phyloP scores from a whole-genome alignment of 2,329 filamentous ascomycete genomes.

The Orbilia javanica region DNA sequence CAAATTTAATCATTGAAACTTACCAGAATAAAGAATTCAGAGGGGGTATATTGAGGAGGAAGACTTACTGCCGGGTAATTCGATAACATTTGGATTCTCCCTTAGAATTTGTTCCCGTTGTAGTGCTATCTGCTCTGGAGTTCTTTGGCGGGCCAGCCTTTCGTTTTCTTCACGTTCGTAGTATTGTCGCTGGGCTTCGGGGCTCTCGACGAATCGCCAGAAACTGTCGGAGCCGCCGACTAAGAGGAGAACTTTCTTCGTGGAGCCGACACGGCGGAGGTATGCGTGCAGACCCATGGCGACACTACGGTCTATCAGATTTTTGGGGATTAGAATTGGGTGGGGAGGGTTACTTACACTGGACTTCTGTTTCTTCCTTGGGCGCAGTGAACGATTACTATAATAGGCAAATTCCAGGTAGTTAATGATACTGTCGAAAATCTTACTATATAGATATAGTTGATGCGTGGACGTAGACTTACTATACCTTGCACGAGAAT shows the following conservation, averaged over 20 bases:
- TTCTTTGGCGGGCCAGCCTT: background rate
- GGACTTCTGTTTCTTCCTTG: slow-evolving; percentile 37
- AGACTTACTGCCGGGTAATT: background rate
- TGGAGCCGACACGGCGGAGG: background rate
- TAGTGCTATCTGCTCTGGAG: background rate
- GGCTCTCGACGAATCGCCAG: slow-evolving; percentile 1
- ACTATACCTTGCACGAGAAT: slow-evolving; percentile 13
- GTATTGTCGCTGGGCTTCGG: slow-evolving; percentile 3
- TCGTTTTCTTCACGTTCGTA: background rate
- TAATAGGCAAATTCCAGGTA: background rate
- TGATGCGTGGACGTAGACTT: too few species aligned
- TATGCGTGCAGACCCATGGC: slow-evolving; percentile 18
- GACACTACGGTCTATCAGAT: background rate
- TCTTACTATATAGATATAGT: background rate
- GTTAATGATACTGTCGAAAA: background rate
- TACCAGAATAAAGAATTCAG: background rate
- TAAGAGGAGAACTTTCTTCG: slow-evolving; percentile 36
- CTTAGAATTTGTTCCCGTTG: background rate
- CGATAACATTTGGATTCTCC: slow-evolving; percentile 23
- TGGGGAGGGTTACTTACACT: slow-evolving; percentile 12
- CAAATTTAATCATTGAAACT: too few species aligned
- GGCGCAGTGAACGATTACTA: slow-evolving; percentile 45
- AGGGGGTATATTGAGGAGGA: background rate
- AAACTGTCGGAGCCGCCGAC: slow-evolving; percentile 35
- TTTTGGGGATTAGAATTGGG: background rate